Evolutionary conservation across 2,329 filamentous ascomycete species (phyloP), one percentile per base, ranked within the genome.

Genomic region (Hypoxylon sp.): DNA sequence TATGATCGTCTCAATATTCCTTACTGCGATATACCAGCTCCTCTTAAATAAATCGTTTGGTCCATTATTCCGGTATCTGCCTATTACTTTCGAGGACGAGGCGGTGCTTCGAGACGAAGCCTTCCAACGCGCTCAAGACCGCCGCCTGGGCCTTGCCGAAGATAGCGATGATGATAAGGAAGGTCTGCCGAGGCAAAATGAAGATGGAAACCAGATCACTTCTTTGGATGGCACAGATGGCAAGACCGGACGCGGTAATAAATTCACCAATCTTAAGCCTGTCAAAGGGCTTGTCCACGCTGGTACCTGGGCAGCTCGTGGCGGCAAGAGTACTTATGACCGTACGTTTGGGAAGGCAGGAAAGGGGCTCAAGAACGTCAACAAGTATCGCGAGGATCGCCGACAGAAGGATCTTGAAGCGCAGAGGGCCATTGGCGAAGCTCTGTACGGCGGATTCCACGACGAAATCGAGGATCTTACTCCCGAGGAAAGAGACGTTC

Each of bases 391-490:
- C 23, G 77, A 79, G 19, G 71, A 82, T 28, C 85, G 85, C 61
- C 84, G 84, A 3, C 80, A 82, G 68, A 85, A 84, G 65, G 91
- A 94, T 72, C 80, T 93, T 1, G 92, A 96, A 78, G 87, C 89
- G 0, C 92, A 95, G 79, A 87, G 83, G 34, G 86, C 87, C 1
- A 91, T 95, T 25, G 92, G 91, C 5, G 90, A 94, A 52, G 91
- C 94, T 2, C 85, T 98, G 2, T 99, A 94, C 78, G 91, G 93
- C 21, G 92, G 92, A 3, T 92, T 94, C 74, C 90, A 95, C 71
- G 95, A 98, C 75, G 94, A 97, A 82, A 90, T 99, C 69, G 95
- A 98, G 79, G 96, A 99, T 77, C 84, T 99, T 52, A 96, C 93
- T 1, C 93, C 94, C 0, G 93, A 95, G 17, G 93, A 98, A 78